Conservation (phyloP, 345 rosid genomes). For the Salix suchowensis region DNA sequence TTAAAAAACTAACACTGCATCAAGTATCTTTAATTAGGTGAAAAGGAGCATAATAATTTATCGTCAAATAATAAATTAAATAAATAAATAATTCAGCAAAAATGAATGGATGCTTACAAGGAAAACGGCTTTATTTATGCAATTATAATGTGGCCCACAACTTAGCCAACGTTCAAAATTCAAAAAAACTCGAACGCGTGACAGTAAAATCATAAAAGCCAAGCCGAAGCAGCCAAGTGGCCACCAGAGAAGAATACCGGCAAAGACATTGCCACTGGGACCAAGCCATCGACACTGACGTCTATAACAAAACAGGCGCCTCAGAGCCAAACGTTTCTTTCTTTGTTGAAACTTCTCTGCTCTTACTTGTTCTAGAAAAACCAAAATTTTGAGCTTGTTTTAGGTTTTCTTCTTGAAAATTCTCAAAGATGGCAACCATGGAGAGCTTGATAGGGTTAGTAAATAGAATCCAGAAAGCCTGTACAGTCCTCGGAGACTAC, state of each 20-base stretch:
- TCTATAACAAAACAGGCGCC: not conserved
- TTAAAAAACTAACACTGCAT: too few species aligned
- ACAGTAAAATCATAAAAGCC: too few species aligned
- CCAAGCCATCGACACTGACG: not conserved
- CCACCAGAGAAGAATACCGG: not conserved
- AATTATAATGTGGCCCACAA: not conserved
- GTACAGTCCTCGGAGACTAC: conserved; percentile 32
- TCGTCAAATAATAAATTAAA: too few species aligned
- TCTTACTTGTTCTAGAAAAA: not conserved
- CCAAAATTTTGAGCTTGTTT: not conserved
- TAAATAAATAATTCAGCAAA: too few species aligned
- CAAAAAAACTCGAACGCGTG: conserved; percentile 2
- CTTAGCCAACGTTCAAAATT: conserved; percentile 7
- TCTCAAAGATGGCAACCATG: conserved; percentile 22
- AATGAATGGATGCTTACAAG: not conserved
- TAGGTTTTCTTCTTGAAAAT: not conserved
- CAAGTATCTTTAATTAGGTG: too few species aligned
- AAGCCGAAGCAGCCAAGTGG: too few species aligned
- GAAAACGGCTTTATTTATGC: not conserved
- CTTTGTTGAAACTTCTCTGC: not conserved
- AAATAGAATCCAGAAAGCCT: conserved; percentile 33
- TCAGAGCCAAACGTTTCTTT: not conserved
- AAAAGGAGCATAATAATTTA: too few species aligned
- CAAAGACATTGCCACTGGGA: not conserved
- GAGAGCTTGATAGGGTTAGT: conserved; percentile 37